These are phyloP conservation scores for Astrothelium macrocarpum DNA, from an alignment of 495 filamentous ascomycete species.

Conservation along the genomic window DNA sequence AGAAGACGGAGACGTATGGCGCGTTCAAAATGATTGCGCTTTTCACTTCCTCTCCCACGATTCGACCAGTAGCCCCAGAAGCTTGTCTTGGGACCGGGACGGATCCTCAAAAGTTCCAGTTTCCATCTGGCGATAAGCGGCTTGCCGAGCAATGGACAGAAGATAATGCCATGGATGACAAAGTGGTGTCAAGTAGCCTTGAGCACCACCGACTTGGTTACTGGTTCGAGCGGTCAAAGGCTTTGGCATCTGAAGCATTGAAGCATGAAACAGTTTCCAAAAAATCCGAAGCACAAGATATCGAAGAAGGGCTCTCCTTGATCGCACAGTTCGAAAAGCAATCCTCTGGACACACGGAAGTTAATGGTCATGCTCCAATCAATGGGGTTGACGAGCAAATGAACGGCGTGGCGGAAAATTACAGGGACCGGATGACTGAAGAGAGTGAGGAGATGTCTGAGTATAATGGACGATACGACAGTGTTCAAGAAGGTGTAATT, in stretches of 20 bases:
- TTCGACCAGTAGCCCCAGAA: slow-evolving; percentile 23
- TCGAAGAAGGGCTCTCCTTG: slow-evolving; percentile 11
- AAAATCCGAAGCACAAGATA: slow-evolving; percentile 12
- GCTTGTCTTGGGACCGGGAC: slow-evolving; percentile 26
- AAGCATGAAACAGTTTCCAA: slow-evolving; percentile 10
- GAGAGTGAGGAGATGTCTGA: slow-evolving; percentile 6
- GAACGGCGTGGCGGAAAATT: not conserved
- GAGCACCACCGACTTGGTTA: slow-evolving; percentile 25
- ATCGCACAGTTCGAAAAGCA: not conserved
- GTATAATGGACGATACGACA: not conserved
- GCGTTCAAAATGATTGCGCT: slow-evolving; percentile 41
- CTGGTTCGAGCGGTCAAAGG: slow-evolving; percentile 25
- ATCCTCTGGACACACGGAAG: not conserved
- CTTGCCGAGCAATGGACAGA: slow-evolving; percentile 25
- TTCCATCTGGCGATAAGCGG: slow-evolving; percentile 23
- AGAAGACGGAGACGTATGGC: slow-evolving; percentile 42
- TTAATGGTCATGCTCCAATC: slow-evolving; percentile 8
- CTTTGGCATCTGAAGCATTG: slow-evolving; percentile 14
- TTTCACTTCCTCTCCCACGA: slow-evolving; percentile 10
- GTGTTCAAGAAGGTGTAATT: not conserved
- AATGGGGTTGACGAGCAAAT: not conserved
- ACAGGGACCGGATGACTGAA: not conserved
- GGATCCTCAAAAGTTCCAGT: slow-evolving; percentile 19
- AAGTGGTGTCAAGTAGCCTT: slow-evolving; percentile 21
- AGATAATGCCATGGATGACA: slow-evolving; percentile 31